A percentile compares a stretch with the other conserved stretches of the same genome.
These are phyloP conservation scores for Acorus gramineus DNA, from an alignment of 106 monocot species.

Conservation along the genomic window DNA sequence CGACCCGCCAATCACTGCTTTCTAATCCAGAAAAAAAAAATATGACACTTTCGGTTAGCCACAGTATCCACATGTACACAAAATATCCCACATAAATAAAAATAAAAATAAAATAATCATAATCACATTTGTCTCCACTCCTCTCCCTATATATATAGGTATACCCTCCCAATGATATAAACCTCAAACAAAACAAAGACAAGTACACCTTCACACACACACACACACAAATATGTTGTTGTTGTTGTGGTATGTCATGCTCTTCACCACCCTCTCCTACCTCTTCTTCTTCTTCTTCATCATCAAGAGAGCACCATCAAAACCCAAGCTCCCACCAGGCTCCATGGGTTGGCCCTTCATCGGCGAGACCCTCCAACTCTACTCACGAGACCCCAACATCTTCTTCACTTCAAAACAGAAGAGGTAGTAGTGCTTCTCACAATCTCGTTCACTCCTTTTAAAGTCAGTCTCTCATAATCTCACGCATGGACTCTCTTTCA, in stretches of 20 bases:
- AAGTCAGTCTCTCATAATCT: too few species aligned
- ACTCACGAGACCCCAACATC: slow-evolving; percentile 41
- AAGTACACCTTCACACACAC: too few species aligned
- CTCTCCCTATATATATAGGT: too few species aligned
- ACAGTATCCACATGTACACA: too few species aligned
- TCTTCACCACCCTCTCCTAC: slow-evolving; percentile 11
- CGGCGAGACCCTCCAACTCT: slow-evolving; percentile 62
- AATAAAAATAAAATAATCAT: too few species aligned
- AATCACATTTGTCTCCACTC: too few species aligned
- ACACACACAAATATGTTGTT: not conserved
- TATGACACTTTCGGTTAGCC: too few species aligned
- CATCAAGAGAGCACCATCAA: slow-evolving; percentile 3
- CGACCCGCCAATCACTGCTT: too few species aligned
- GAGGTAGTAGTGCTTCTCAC: slow-evolving; percentile 11
- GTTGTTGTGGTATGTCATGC: slow-evolving; percentile 10
- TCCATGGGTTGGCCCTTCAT: slow-evolving; percentile 61
- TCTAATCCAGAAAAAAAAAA: too few species aligned
- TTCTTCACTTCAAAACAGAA: slow-evolving; percentile 41
- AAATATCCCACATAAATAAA: too few species aligned
- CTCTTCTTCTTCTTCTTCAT: slow-evolving; percentile 11
- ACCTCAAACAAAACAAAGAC: too few species aligned
- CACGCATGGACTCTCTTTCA: not conserved
- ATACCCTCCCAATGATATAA: too few species aligned
- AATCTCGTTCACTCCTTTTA: not conserved
- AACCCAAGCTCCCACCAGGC: slow-evolving; percentile 40